Evolutionary conservation across 1,139 yeast species (phyloP).

Genomic region (Diutina mesorugosa): DNA sequence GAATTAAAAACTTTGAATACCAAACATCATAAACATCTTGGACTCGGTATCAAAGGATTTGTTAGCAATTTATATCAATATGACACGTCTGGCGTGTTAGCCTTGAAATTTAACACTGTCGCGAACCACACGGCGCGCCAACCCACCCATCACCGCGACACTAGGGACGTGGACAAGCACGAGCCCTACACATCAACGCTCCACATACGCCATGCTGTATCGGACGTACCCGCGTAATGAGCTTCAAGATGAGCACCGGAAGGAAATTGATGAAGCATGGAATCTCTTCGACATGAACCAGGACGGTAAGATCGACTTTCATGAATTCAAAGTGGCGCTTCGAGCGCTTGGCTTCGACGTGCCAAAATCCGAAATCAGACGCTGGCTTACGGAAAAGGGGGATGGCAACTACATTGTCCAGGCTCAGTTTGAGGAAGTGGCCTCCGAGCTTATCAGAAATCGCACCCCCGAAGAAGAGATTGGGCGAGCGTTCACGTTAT

Average conservation of each 20-base stretch:
- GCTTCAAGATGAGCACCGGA: constrained; percentile 78
- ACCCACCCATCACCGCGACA: neutral
- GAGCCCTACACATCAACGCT: neutral
- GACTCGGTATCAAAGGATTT: too few relatives aligned
- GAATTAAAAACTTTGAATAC: too few relatives aligned
- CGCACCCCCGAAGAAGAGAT: constrained; percentile 93
- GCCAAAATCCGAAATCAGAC: constrained; percentile 67
- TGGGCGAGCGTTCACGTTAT: constrained; percentile 75
- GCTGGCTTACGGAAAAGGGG: constrained; percentile 70
- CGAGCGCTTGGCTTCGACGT: constrained; percentile 89
- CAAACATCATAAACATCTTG: too few relatives aligned
- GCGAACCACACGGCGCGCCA: neutral
- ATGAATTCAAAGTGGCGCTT: constrained; percentile 85
- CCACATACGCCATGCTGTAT: neutral
- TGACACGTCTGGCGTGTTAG: too few relatives aligned
- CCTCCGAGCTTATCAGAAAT: constrained; percentile 65
- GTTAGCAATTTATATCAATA: too few relatives aligned
- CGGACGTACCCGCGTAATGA: constrained; percentile 23
- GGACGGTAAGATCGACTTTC: constrained; percentile 85
- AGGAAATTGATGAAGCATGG: constrained; percentile 90
- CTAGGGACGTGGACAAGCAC: neutral
- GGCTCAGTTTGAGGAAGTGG: constrained; percentile 69
- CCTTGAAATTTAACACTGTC: too few relatives aligned
- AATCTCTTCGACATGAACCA: constrained; percentile 84
- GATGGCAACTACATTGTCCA: constrained; percentile 62